Evolutionary conservation across 192 early-diverging fungal species (phyloP), one percentile per base, ranked within the genome.

Genomic region (Coemansia sp.): DNA sequence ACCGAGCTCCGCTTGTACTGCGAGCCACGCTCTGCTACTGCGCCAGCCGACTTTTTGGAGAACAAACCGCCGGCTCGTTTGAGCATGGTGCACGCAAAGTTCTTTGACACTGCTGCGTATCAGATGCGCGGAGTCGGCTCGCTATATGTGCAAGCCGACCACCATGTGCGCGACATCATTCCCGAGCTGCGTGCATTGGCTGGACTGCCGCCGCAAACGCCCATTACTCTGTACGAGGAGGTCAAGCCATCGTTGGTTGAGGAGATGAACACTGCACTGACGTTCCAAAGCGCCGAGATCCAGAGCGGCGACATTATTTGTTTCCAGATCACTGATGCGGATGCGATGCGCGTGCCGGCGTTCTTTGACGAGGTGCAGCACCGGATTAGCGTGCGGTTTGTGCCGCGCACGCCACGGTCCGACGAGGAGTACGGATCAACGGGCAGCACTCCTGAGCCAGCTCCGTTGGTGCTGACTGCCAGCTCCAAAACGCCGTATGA

Each of bases 211-310:
- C 54, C 70, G 4, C 81, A 77, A 37, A 89, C 90, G 5, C 65
- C 76, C 0, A 48, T 97, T 19, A 70, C 74, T 50, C 43, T 93
- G 24, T 93, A 82, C 63, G 93, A 93, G 84, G 97, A 99, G 78
- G 88, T 99, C 62, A 96, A 97, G 82, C 94, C 97, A 0, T 84
- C 82, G 7, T 89, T 96, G 90, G 90, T 99, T 52, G 94, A 97
- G 47, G 63, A 66, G 24, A 86, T 92, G 79, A 88, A 92, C 58
- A 35, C 65, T 10, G 75, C 82, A 29, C 29, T 60, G 29, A 90
- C 90, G 1, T 95, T 95, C 73, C 50, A 53, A 2, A 54, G 74
- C 27, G 87, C 90, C 12, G 97, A 99, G 70, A 87, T 99, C 51
- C 89, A 92, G 70, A 90, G 90, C 58, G 97, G 97, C 29, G 97